Base-by-base conservation (phyloP, 129 eudicot genomes). In the Flaveria linearis region DNA sequence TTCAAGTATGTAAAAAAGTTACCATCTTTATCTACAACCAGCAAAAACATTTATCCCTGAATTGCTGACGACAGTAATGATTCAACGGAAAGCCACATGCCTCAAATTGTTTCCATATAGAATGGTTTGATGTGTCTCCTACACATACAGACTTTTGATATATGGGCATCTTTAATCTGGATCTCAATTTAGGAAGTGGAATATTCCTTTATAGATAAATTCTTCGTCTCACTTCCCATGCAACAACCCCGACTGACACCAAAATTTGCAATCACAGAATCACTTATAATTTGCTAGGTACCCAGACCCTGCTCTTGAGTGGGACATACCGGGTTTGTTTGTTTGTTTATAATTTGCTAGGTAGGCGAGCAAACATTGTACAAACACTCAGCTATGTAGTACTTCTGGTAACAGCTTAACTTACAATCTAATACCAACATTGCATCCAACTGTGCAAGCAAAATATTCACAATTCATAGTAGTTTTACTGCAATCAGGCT, bases 281-380 rank as follows among this genome's bases (percentile, higher is more conserved):
- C 80, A 15, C 20, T 50, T 46, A 76, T 5, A 25, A 20, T 75
- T 65, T 49, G 49, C 73, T 65, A 76, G 73, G 65, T 17, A 53
- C n/a, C n/a, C n/a, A n/a, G n/a, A n/a, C n/a, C n/a, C n/a, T n/a
- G n/a, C n/a, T n/a, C n/a, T n/a, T n/a, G n/a, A n/a, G n/a, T n/a
- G n/a, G n/a, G n/a, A n/a, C n/a, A n/a, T n/a, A n/a, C n/a, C n/a
- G n/a, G n/a, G n/a, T n/a, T n/a, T n/a, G n/a, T n/a, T n/a, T n/a
- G n/a, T n/a, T n/a, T n/a, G n/a, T n/a, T 50, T 46, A 76, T 5
- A 25, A 20, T 75, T 65, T 49, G 49, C 73, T 65, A 76, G 73
- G 65, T 17, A 53, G 8, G 80, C 55, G 51, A 47, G 39, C 62
- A 76, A 67, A 50, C 22, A 14, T 33, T 30, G 49, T 76, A 76